phyloP scores from a whole-genome alignment of 202 grass and related monocot species.

The Schoenoplectus triqueter region DNA sequence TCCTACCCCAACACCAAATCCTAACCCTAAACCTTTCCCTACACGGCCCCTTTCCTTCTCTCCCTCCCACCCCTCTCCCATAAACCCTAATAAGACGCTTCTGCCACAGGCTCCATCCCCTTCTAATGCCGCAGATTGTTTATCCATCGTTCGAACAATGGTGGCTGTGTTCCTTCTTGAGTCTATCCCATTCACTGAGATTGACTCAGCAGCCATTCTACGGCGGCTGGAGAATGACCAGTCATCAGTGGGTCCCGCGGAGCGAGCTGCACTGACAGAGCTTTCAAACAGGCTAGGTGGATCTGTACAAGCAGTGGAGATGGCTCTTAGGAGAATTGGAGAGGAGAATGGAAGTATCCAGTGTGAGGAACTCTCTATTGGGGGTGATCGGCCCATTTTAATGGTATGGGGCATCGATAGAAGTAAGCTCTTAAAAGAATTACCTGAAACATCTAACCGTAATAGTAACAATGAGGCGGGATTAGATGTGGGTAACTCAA shows the following conservation, averaged over 20 bases:
- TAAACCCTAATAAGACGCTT: constrained; percentile 54
- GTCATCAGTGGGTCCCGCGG: constrained; percentile 62
- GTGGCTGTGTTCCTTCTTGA: constrained; percentile 88
- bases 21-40: constrained; percentile 61
- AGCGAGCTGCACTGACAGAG: constrained; percentile 67
- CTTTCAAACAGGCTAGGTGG: constrained; percentile 71
- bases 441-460: constrained; percentile 66
- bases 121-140: constrained; percentile 43
- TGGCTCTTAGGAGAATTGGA: constrained; percentile 74
- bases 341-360: constrained; percentile 81
- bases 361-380: constrained; percentile 79
- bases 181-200: constrained; percentile 76
- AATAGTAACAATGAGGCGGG: constrained; percentile 45
- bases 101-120: constrained; percentile 51
- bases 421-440: constrained; percentile 91
- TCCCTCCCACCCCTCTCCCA: constrained; percentile 46
- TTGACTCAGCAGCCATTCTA: constrained; percentile 74
- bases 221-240: constrained; percentile 69
- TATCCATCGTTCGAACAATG: constrained; percentile 83
- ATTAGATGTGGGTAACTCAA: constrained; percentile 23
- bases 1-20: constrained; percentile 46
- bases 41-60: constrained; percentile 41
- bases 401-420: constrained; percentile 97
- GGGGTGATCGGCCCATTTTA: constrained; percentile 65
- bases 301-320: constrained; percentile 57